A percentile compares a stretch with the other conserved stretches of the same genome.
phyloP scores from a whole-genome alignment of 345 rosid species.

The Populus euphratica region DNA sequence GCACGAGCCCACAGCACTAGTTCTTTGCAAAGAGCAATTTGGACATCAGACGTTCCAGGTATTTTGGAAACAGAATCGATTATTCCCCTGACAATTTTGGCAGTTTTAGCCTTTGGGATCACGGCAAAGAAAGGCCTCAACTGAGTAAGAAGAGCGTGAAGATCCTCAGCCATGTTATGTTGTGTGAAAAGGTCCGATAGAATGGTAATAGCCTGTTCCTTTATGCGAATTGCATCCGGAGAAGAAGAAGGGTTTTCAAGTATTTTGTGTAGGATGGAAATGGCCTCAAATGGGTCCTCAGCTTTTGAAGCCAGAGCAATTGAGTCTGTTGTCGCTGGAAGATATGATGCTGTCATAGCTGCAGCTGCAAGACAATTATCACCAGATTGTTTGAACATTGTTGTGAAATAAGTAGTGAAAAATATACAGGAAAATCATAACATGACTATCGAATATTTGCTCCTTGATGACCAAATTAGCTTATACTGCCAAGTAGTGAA shows the following conservation, averaged over 20 bases:
- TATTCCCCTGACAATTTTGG: conserved; percentile 78
- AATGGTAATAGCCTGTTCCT: conserved; percentile 75
- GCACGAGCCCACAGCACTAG: conserved; percentile 89
- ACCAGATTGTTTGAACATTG: no score
- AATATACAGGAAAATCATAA: no score
- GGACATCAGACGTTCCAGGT: conserved; percentile 82
- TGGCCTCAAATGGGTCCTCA: conserved; percentile 54
- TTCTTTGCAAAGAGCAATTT: conserved; percentile 90
- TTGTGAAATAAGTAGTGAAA: no score
- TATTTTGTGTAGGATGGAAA: conserved; percentile 60
- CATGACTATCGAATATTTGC: no score
- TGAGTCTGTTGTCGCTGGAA: conserved; percentile 47
- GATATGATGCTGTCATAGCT: conserved; percentile 26
- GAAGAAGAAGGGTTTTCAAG: conserved; percentile 85
- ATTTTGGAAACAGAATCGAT: conserved; percentile 91
- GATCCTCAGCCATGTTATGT: conserved; percentile 82
- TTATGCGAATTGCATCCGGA: conserved; percentile 69
- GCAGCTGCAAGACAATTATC: no score
- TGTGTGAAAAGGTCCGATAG: conserved; percentile 76
- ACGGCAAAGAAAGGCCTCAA: conserved; percentile 83
- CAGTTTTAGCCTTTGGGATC: conserved; percentile 96
- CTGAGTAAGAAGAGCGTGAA: conserved; percentile 62
- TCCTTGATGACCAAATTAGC: no score
- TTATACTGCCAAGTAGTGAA: no score
- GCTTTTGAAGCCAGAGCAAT: conserved; percentile 73